These are phyloP conservation scores for Huiozyma sinensis DNA, from an alignment of 805 yeast genomes.

Conservation along the genomic window DNA sequence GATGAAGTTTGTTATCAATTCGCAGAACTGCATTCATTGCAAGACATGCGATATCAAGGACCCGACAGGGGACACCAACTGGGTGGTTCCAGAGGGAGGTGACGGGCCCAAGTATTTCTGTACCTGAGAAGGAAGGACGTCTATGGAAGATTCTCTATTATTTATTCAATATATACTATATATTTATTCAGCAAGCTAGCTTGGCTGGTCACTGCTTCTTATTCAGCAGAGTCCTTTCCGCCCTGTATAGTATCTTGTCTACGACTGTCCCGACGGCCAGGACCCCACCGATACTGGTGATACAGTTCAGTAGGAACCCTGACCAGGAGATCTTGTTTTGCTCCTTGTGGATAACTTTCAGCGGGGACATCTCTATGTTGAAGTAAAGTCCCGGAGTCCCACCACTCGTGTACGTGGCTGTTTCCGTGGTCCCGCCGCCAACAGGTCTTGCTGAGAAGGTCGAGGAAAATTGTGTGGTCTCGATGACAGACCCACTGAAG, in stretches of 20 bases:
- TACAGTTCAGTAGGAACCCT: constrained; percentile 69
- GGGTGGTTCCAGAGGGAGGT: constrained; percentile 99
- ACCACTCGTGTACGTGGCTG: constrained; percentile 70
- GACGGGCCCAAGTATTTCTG: constrained; percentile 89
- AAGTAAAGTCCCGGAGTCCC: constrained; percentile 91
- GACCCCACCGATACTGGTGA: constrained; percentile 92
- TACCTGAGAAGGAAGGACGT: constrained; percentile 1
- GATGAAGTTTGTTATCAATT: constrained; percentile 74
- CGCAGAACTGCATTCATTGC: constrained; percentile 97
- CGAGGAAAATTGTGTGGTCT: constrained; percentile 84
- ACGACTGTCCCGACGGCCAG: constrained; percentile 83
- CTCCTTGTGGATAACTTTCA: constrained; percentile 82
- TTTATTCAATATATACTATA: neutral
- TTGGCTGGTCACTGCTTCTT: constrained; percentile 1
- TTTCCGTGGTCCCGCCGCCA: constrained; percentile 84
- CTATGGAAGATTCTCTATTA: no score
- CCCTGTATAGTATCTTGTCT: constrained; percentile 84
- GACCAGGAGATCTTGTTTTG: constrained; percentile 61
- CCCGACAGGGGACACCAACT: constrained; percentile 85
- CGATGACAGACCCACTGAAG: constrained; percentile 37
- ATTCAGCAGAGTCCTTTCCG: constrained; percentile 55
- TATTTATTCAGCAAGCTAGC: neutral
- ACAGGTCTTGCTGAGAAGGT: constrained; percentile 83
- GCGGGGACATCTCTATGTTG: constrained; percentile 83
- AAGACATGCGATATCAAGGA: constrained; percentile 97